These are phyloP conservation scores for Noccaea bulbosa DNA, from an alignment of 345 rosid species.

Conservation along the genomic window DNA sequence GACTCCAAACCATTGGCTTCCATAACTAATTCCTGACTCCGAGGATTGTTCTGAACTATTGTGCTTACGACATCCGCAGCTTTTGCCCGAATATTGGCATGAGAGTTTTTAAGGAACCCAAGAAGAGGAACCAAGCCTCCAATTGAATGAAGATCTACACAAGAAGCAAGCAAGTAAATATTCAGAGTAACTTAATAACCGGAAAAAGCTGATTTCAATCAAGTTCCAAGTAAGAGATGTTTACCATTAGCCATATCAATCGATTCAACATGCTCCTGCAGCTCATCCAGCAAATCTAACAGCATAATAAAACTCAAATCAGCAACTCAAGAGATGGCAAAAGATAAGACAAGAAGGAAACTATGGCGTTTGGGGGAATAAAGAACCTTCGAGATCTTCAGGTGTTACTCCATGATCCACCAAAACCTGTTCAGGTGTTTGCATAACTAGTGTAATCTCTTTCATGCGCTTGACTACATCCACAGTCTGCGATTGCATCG, in stretches of 20 bases:
- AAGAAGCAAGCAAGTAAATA: background rate
- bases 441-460: conserved; percentile 88
- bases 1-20: conserved; percentile 57
- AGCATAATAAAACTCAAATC: conserved; percentile 1
- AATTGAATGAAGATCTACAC: conserved; percentile 45
- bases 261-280: conserved; percentile 49
- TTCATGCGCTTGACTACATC: conserved; percentile 95
- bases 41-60: conserved; percentile 93
- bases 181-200: background rate
- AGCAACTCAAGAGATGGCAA: background rate
- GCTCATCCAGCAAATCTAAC: conserved; percentile 48
- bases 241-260: conserved; percentile 51
- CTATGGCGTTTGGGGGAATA: background rate
- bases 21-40: conserved; percentile 60
- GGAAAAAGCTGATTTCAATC: background rate
- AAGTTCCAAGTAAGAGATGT: background rate
- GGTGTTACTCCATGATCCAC: conserved; percentile 89
- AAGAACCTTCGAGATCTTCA: conserved; percentile 73
- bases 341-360: background rate
- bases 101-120: conserved; percentile 47
- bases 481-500: conserved; percentile 84
- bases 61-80: conserved; percentile 94
- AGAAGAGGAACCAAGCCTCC: conserved; percentile 47
- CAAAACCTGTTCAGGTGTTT: conserved; percentile 72
- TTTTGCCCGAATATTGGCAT: conserved; percentile 85